Evolutionary conservation across 805 yeast genomes (phyloP).

Genomic region (Ogataea pini): DNA sequence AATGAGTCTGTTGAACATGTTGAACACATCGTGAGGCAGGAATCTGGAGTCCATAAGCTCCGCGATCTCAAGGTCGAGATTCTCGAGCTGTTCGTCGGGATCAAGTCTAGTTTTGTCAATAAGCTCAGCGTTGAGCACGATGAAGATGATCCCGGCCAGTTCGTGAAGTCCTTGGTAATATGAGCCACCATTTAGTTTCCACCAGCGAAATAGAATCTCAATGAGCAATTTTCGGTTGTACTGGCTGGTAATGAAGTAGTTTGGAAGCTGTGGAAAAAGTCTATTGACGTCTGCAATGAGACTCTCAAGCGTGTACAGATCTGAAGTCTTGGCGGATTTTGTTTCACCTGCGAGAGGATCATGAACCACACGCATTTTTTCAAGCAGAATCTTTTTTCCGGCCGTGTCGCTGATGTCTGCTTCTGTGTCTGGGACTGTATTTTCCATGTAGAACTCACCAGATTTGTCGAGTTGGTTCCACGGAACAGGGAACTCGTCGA

Average conservation of each 20-base stretch:
- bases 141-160: constrained; percentile 48
- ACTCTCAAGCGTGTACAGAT: constrained; percentile 42
- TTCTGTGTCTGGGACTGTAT: constrained; percentile 18
- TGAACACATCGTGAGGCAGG: constrained; percentile 44
- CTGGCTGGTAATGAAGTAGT: constrained; percentile 31
- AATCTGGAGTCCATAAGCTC: constrained; percentile 41
- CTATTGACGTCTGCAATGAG: constrained; percentile 54
- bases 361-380: constrained; percentile 21
- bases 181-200: constrained; percentile 41
- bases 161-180: constrained; percentile 60
- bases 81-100: background rate
- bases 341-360: constrained; percentile 21
- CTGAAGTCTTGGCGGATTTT: constrained; percentile 22
- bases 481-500: constrained; percentile 32
- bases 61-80: constrained; percentile 33
- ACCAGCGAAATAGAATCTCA: constrained; percentile 49
- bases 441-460: constrained; percentile 29
- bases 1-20: constrained; percentile 43
- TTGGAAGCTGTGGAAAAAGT: constrained; percentile 46
- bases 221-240: constrained; percentile 36
- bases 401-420: constrained; percentile 29
- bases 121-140: constrained; percentile 42
- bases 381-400: constrained; percentile 15
- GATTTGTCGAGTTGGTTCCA: constrained; percentile 35
- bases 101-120: constrained; percentile 13